Conservation (phyloP, 2,329 filamentous ascomycete species). For the Botrytis fragariae region DNA sequence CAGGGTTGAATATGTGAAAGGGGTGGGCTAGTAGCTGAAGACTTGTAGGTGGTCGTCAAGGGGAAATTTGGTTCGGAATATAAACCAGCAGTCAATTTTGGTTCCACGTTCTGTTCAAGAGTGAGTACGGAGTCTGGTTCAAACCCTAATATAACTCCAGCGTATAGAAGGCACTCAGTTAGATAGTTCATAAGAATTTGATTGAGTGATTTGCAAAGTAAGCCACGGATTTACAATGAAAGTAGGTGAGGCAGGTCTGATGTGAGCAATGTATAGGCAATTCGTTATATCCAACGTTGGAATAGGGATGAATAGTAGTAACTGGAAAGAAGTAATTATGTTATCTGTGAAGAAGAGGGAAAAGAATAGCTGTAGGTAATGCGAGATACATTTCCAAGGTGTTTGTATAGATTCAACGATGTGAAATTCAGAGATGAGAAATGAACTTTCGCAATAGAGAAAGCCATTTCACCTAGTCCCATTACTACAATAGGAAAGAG, state of each 20-base stretch:
- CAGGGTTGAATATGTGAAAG: neutral
- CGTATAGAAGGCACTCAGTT: constrained; percentile 3
- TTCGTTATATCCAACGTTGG: neutral
- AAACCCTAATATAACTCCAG: neutral
- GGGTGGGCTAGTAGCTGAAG: neutral
- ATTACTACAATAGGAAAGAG: neutral
- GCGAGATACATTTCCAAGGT: constrained; percentile 8
- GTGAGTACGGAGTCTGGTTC: constrained; percentile 11
- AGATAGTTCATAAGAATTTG: neutral
- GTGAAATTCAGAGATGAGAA: neutral
- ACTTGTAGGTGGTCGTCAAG: neutral
- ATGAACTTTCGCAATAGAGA: neutral
- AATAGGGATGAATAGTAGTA: neutral
- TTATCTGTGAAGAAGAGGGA: neutral
- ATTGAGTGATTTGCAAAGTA: neutral
- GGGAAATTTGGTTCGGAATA: neutral
- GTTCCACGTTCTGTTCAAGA: neutral
- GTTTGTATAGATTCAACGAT: neutral
- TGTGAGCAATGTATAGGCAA: neutral
- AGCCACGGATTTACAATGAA: neutral
- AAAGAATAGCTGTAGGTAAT: constrained; percentile 5
- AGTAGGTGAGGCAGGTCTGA: neutral
- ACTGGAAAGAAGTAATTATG: neutral
- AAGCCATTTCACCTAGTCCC: too few species aligned
- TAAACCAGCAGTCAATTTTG: neutral